These are phyloP conservation scores for Talaromyces sp. DNA, from an alignment of 2,329 filamentous ascomycete species.

Conservation along the genomic window DNA sequence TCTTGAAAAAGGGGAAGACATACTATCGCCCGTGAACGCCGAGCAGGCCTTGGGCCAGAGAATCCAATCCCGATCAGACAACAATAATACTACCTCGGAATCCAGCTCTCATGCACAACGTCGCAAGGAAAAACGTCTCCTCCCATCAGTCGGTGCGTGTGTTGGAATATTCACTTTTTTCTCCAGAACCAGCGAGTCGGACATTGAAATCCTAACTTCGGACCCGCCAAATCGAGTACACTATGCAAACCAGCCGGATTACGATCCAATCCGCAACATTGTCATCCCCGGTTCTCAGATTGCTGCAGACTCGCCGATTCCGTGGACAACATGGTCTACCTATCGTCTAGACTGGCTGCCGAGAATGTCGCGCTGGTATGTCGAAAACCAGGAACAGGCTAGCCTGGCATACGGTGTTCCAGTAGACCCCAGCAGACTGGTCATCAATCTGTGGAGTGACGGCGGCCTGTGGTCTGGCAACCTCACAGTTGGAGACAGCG, in stretches of 20 bases:
- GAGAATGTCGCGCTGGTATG: conserved; percentile 33
- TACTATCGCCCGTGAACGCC: conserved; percentile 8
- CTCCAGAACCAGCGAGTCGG: conserved; percentile 45
- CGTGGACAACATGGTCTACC: conserved; percentile 38
- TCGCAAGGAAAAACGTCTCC: conserved; percentile 6
- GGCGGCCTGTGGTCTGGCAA: conserved; percentile 40
- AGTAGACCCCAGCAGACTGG: conserved; percentile 30
- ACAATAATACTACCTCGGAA: not conserved
- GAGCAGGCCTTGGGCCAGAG: not conserved
- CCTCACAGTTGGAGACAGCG: conserved; percentile 32
- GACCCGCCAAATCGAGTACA: conserved; percentile 42
- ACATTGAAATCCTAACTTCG: conserved; percentile 51
- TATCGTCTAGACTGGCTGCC: conserved; percentile 40
- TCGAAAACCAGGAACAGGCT: conserved; percentile 26
- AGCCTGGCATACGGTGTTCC: conserved; percentile 34
- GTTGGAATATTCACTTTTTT: conserved; percentile 50
- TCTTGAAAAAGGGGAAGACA: conserved; percentile 17
- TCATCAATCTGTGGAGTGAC: conserved; percentile 42
- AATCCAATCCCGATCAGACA: not conserved
- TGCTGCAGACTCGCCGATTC: conserved; percentile 24
- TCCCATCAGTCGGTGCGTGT: conserved; percentile 43
- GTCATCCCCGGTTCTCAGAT: conserved; percentile 31
- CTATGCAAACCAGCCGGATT: conserved; percentile 41
- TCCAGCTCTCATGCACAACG: not conserved
- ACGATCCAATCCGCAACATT: conserved; percentile 28